Conservation (phyloP, 2,329 filamentous ascomycete species). For the Trichoderma koningiopsis region DNA sequence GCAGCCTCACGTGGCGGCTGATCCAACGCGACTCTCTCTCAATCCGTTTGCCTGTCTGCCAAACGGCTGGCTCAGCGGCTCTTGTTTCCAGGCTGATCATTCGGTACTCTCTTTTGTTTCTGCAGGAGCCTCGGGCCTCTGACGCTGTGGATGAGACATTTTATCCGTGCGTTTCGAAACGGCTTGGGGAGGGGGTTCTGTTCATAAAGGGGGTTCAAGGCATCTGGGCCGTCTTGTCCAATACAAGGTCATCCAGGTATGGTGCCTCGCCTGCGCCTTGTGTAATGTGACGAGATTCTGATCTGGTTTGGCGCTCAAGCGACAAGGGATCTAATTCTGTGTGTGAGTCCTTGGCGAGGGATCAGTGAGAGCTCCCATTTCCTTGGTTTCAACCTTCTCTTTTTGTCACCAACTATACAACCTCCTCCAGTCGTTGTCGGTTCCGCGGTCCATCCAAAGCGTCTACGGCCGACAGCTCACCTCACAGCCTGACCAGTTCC, state of each 20-base stretch:
- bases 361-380: slow-evolving; percentile 14
- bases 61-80: slow-evolving; percentile 1
- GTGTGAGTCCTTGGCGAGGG: not conserved
- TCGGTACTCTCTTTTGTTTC: not conserved
- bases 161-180: slow-evolving; percentile 25
- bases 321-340: not conserved
- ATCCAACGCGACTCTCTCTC: slow-evolving; percentile 24
- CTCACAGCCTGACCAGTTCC: not conserved
- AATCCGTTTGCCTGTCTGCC: slow-evolving; percentile 15
- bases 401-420: slow-evolving; percentile 10
- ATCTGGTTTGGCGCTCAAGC: slow-evolving; percentile 18
- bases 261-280: slow-evolving; percentile 20
- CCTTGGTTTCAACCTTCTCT: slow-evolving; percentile 1
- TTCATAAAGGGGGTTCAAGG: slow-evolving; percentile 13
- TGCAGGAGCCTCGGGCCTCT: slow-evolving; percentile 7
- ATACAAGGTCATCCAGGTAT: slow-evolving; percentile 14
- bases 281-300: slow-evolving; percentile 19
- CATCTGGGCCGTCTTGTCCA: slow-evolving; percentile 20
- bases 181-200: slow-evolving; percentile 34
- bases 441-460: not conserved
- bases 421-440: not conserved
- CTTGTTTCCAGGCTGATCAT: not conserved
- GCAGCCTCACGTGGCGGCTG: slow-evolving; percentile 31
- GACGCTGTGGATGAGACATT: slow-evolving; percentile 29
- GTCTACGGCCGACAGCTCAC: not conserved